These are phyloP conservation scores for Oenanthe sinensis DNA, from an alignment of 129 eudicot genomes.

Conservation along the genomic window DNA sequence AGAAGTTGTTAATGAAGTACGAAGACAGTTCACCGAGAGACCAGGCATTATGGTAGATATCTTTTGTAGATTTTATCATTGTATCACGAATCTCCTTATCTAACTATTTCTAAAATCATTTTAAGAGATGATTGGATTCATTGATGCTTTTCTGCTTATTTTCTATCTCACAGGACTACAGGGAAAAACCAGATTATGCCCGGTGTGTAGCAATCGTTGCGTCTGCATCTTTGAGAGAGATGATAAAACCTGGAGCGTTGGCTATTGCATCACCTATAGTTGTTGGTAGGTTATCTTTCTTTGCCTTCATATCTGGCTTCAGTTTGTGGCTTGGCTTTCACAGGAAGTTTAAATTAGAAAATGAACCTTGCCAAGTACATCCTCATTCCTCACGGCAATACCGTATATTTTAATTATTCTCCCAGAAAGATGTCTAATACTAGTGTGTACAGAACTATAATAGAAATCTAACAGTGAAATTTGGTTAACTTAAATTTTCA, in stretches of 20 bases:
- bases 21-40: constrained; percentile 95
- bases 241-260: constrained; percentile 98
- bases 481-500: background rate
- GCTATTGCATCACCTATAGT: constrained; percentile 80
- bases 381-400: background rate
- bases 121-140: background rate
- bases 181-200: constrained; percentile 93
- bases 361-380: background rate
- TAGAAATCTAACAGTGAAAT: background rate
- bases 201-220: constrained; percentile 96
- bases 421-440: background rate
- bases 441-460: background rate
- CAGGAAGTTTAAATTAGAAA: background rate
- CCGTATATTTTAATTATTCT: background rate
- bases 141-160: constrained; percentile 6
- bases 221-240: constrained; percentile 95
- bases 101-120: background rate
- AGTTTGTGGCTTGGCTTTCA: background rate
- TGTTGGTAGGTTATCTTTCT: constrained; percentile 43
- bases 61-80: background rate
- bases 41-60: constrained; percentile 92
- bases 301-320: background rate
- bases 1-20: constrained; percentile 97
- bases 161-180: constrained; percentile 54
- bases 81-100: background rate